Evolutionary conservation across 2,329 filamentous ascomycete species (phyloP), one percentile per base, ranked within the genome.

Genomic region (Parastagonospora nodorum): DNA sequence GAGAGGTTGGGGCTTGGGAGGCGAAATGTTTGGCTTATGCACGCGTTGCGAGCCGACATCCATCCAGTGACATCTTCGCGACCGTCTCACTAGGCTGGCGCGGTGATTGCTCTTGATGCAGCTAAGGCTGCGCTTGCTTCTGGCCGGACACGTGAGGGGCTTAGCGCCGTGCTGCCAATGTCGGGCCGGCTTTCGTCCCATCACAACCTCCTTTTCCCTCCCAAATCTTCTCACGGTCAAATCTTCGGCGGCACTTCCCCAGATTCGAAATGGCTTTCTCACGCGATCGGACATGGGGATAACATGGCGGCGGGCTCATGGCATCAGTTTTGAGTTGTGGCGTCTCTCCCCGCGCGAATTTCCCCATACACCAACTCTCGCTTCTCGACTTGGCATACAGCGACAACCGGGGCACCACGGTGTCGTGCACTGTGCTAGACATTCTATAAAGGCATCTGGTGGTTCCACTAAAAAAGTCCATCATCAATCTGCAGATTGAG

Each of bases 331-430:
- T 41, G 40, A 49, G 39, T 35, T 45, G 51, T 61, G 53, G 57
- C 56, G 57, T 55, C 43, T 39, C 42, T 59, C 61, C 57, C 59
- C 58, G 63, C 65, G 62, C 58, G 54, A 62, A 55, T 60, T 58
- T 52, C 51, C 48, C 52, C 47, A 54, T 58, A 57, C 55, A 59
- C 49, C 55, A 56, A 55, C 55, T 48, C 53, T 52, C 40, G 44
- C 46, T 44, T 15, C 48, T 45, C 42, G 12, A 51, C 59, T 63
- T 62, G 58, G 63, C 61, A 39, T 33, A 12, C 41, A 47, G 44
- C 52, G 43, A 48, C 37, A 40, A 16, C 46, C 19, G 56, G 31
- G 46, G 46, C 51, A 55, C 57, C 51, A 51, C 35, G 32, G 33
- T 50, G 37, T 45, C 53, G 38, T 28, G 29, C 36, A 35, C 36